These are phyloP conservation scores for Gracilariopsis chorda DNA, from an alignment of 23 red algal genomes.

Conservation along the genomic window DNA sequence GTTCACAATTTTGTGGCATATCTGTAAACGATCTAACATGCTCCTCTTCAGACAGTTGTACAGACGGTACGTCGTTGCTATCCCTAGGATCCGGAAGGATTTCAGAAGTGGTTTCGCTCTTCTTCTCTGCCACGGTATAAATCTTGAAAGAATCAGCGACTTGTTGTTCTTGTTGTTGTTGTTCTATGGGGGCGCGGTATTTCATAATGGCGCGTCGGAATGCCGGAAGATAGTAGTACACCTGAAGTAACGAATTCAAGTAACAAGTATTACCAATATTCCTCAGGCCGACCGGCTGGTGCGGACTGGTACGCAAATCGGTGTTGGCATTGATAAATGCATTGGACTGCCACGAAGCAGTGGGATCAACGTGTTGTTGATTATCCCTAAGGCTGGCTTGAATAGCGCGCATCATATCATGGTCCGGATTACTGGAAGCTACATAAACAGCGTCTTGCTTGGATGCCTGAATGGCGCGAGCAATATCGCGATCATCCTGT, in stretches of 20 bases:
- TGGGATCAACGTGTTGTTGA: neutral
- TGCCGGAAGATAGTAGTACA: slow-evolving; percentile 84
- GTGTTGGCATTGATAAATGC: neutral
- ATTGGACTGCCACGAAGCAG: slow-evolving; percentile 9
- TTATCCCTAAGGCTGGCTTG: slow-evolving; percentile 45
- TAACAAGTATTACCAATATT: slow-evolving; percentile 99
- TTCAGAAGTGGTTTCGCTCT: slow-evolving; percentile 33
- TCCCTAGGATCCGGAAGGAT: neutral
- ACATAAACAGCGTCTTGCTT: neutral
- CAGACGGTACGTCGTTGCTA: neutral
- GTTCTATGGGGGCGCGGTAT: slow-evolving; percentile 19
- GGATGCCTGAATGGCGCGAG: slow-evolving; percentile 17
- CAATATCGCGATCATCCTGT: slow-evolving; percentile 45
- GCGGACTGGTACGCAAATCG: neutral
- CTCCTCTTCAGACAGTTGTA: neutral
- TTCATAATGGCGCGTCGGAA: slow-evolving; percentile 78
- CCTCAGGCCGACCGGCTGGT: slow-evolving; percentile 73
- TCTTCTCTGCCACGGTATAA: neutral
- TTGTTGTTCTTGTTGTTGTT: neutral
- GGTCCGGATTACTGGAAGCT: neutral
- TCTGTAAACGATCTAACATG: neutral
- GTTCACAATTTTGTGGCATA: neutral
- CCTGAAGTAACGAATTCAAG: slow-evolving; percentile 93
- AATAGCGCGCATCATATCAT: slow-evolving; percentile 53
- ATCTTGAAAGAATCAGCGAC: neutral